A percentile compares a stretch with the other conserved stretches of the same genome.
phyloP scores from a whole-genome alignment of 805 yeast genomes.

The Osmozyma mogii region DNA sequence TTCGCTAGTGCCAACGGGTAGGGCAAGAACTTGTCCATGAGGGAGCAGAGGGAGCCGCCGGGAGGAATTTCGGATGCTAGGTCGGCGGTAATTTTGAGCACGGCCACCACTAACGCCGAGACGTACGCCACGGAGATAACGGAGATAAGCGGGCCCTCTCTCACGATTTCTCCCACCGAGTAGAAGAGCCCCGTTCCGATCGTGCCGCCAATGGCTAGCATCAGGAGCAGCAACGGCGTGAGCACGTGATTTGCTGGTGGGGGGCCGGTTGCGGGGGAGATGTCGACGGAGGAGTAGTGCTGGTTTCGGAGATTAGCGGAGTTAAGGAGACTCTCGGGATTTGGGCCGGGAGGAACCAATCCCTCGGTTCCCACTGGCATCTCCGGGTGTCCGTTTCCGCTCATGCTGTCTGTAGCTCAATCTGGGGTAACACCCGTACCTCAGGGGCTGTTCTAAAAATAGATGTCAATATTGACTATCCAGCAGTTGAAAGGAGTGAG shows the following conservation, averaged over 20 bases:
- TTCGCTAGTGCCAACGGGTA: slow-evolving; percentile 12
- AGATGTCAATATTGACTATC: no score
- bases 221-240: slow-evolving; percentile 8
- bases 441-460: no score
- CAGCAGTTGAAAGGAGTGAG: no score
- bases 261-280: not conserved
- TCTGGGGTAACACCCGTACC: no score
- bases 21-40: slow-evolving; percentile 13
- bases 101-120: slow-evolving; percentile 14
- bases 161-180: slow-evolving; percentile 9
- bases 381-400: no score
- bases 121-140: slow-evolving; percentile 13
- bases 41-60: slow-evolving; percentile 15
- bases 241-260: slow-evolving; percentile 4
- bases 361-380: no score
- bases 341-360: no score
- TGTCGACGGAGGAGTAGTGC: not conserved
- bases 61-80: slow-evolving; percentile 14
- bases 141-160: slow-evolving; percentile 15
- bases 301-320: not conserved
- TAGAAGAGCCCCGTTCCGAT: slow-evolving; percentile 18
- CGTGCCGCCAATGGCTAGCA: slow-evolving; percentile 19
- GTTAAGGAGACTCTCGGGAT: not conserved
- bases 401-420: no score
- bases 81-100: slow-evolving; percentile 14